These are phyloP conservation scores for Solanum pinnatisectum DNA, from an alignment of 257 asterid genomes.

Conservation along the genomic window DNA sequence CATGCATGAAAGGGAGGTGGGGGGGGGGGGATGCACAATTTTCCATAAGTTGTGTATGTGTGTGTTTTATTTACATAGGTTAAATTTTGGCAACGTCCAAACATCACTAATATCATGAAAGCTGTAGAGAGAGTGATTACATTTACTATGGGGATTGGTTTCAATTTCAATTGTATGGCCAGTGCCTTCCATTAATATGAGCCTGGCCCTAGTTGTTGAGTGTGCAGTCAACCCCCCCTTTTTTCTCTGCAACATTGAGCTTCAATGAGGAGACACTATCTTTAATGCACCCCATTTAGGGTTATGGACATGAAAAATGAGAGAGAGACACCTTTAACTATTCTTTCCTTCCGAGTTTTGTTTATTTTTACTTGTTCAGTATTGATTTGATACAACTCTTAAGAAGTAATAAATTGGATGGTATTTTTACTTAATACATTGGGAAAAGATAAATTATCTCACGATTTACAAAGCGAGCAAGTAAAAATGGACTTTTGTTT, in stretches of 20 bases:
- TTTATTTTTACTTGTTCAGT: background rate
- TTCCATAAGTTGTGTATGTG: background rate
- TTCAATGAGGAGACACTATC: slow-evolving; percentile 23
- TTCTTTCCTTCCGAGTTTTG: too few species aligned
- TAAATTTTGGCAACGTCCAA: slow-evolving; percentile 15
- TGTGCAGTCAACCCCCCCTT: slow-evolving; percentile 55
- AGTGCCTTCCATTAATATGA: slow-evolving; percentile 29
- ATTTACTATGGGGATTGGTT: slow-evolving; percentile 46
- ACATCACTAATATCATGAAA: slow-evolving; percentile 9
- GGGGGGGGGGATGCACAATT: slow-evolving; percentile 9
- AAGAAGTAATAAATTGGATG: too few species aligned
- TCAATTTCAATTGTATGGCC: slow-evolving; percentile 25
- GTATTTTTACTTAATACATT: background rate
- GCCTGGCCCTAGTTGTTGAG: slow-evolving; percentile 23
- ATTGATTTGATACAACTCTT: background rate
- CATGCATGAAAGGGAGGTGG: background rate
- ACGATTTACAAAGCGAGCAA: too few species aligned
- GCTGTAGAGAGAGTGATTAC: slow-evolving; percentile 16
- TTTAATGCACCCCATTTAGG: slow-evolving; percentile 44
- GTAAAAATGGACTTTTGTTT: background rate
- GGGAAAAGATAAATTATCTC: too few species aligned
- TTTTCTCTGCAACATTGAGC: slow-evolving; percentile 11
- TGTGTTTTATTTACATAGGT: slow-evolving; percentile 18
- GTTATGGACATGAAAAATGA: slow-evolving; percentile 4
- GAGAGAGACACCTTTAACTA: background rate